These are phyloP conservation scores for Hapsidospora chrysogenum DNA, from an alignment of 495 filamentous ascomycete genomes.

Conservation along the genomic window DNA sequence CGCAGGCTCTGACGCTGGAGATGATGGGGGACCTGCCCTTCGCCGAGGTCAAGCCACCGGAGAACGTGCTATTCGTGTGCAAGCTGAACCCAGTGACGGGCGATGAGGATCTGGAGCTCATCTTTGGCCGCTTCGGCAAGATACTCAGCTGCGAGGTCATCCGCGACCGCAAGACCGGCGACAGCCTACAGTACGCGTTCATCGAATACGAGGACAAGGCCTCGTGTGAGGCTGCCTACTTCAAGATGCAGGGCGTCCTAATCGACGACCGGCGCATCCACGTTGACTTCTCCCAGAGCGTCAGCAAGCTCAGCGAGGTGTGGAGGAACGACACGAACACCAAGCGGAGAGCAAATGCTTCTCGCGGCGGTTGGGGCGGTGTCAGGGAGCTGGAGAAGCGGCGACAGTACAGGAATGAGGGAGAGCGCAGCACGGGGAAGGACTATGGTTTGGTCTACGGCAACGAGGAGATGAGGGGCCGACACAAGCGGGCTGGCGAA, in stretches of 20 bases:
- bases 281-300: slow-evolving; percentile 96
- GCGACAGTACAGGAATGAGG: slow-evolving; percentile 68
- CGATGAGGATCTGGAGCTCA: slow-evolving; percentile 88
- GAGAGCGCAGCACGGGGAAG: slow-evolving; percentile 20
- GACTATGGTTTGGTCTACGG: slow-evolving; percentile 75
- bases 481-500: slow-evolving; percentile 21
- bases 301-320: slow-evolving; percentile 73
- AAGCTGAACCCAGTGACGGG: slow-evolving; percentile 90
- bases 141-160: slow-evolving; percentile 96
- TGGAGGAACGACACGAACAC: slow-evolving; percentile 81
- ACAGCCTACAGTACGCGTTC: slow-evolving; percentile 94
- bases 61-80: slow-evolving; percentile 96
- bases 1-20: slow-evolving; percentile 86
- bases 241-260: slow-evolving; percentile 93
- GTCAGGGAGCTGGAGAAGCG: slow-evolving; percentile 74
- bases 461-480: slow-evolving; percentile 42
- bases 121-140: slow-evolving; percentile 92
- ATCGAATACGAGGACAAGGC: slow-evolving; percentile 90
- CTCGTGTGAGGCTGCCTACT: slow-evolving; percentile 89
- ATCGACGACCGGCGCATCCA: slow-evolving; percentile 98
- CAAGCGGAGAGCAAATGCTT: slow-evolving; percentile 47
- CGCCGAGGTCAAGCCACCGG: slow-evolving; percentile 92
- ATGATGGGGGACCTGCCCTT: slow-evolving; percentile 98
- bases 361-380: slow-evolving; percentile 87
- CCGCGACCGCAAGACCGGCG: slow-evolving; percentile 80